Percentiles rank a stretch among this genome's conserved stretches.
phyloP scores from a whole-genome alignment of 495 filamentous ascomycete species.

The Hyaloscypha hepaticicola region DNA sequence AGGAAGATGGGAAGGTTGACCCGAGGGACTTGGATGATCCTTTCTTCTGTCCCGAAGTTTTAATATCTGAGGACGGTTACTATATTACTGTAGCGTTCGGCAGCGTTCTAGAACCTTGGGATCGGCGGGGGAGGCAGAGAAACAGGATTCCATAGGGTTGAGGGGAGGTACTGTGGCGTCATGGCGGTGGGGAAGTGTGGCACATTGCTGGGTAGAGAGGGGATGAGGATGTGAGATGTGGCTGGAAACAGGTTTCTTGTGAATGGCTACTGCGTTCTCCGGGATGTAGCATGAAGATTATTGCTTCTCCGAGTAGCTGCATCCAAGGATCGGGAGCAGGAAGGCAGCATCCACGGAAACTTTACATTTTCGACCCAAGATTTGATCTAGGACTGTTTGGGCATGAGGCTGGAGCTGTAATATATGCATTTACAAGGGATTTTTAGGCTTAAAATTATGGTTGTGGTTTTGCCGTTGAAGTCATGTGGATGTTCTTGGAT shows the following conservation, averaged over 20 bases:
- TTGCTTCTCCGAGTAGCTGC: neutral
- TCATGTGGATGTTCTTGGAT: neutral
- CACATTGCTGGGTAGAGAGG: neutral
- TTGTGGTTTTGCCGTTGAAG: neutral
- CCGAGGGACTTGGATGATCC: neutral
- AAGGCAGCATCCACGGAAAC: neutral
- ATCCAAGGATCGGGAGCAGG: neutral
- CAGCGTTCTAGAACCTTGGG: neutral
- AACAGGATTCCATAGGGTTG: neutral
- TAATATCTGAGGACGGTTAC: neutral
- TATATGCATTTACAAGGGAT: neutral
- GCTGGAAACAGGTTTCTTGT: slow-evolving; percentile 9
- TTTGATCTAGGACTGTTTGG: neutral
- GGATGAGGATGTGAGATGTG: neutral
- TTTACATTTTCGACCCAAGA: neutral
- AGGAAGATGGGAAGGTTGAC: slow-evolving; percentile 1
- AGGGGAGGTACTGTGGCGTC: neutral
- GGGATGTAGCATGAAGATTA: neutral
- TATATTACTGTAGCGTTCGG: neutral
- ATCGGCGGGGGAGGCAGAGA: neutral
- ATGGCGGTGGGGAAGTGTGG: slow-evolving; percentile 1
- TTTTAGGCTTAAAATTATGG: neutral
- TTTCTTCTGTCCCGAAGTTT: neutral
- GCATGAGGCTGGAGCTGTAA: neutral
- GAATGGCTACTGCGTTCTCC: neutral